Base-by-base conservation (phyloP, 768 basidiomycete species). In the Lactarius akahatsu region DNA sequence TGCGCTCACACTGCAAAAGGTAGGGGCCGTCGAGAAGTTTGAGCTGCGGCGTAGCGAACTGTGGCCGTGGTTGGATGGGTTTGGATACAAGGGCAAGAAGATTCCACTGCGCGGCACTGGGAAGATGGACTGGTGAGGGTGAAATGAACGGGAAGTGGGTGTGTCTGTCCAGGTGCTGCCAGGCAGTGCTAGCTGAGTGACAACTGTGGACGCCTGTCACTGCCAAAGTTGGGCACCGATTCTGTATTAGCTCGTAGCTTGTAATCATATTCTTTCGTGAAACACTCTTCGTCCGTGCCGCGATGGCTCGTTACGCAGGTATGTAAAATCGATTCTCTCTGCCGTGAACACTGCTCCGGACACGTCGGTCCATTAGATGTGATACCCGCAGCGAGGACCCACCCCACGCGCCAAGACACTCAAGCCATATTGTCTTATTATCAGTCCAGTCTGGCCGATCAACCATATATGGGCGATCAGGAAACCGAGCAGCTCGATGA, bases 1-100 rank as follows among this genome's bases (percentile, higher is more conserved):
- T 69, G 95, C 90, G 52, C 80, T 99, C 77, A 99, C 97, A 54
- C 80, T 99, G 81, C 88, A 92, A 76, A 88, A 87, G 75, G 86
- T 81, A 38, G 79, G 79, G 11, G 76, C 82, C n/a, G 97, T 99
- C 70, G 80, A 82, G 66, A 71, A 76, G 52, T 99, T 98, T 72
- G 97, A 99, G 83, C 73, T 83, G 73, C 84, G 83, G 72, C 78
- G 97, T 70, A 90, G 86, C 32, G 79, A 85, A 73, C 75, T 80
- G 65, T 98, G 95, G 94, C 92, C 97, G 6, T 99, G 97, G 97
- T 78, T 98, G 75, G 93, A 99, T 74, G 97, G 96, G 41, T 91
- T 96, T 68, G 94, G 94, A 32, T 97, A 94, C 78, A 82, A 88
- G 74, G 90, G 88, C 56, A 85, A 82, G 52, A 90, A 88, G 75